Conservation (phyloP, 2,329 filamentous ascomycete genomes). For the Orbilia javanica region DNA sequence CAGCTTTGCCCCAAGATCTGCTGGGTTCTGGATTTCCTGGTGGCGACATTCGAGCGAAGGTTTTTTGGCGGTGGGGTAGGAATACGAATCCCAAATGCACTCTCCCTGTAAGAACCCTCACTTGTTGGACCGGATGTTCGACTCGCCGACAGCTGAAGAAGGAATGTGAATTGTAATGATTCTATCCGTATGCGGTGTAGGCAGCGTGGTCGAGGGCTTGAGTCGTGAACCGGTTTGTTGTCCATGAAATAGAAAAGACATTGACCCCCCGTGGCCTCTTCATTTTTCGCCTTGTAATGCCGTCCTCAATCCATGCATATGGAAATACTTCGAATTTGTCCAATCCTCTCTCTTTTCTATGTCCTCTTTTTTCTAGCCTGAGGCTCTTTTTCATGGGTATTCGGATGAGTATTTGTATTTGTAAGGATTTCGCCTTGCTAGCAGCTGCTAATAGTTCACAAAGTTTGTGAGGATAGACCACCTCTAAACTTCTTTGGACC, state of each 20-base stretch:
- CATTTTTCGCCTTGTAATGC: neutral
- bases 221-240: neutral
- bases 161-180: slow-evolving; percentile 24
- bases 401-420: slow-evolving; percentile 28
- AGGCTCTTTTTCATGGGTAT: neutral
- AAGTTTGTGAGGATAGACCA: neutral
- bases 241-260: too few species aligned
- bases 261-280: neutral
- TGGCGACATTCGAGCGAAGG: slow-evolving; percentile 19
- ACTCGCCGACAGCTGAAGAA: slow-evolving; percentile 43
- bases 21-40: slow-evolving; percentile 31
- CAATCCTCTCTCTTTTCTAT: too few species aligned
- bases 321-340: neutral
- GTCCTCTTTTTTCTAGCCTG: too few species aligned
- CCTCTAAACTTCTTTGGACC: slow-evolving; percentile 7
- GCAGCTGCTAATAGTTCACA: neutral
- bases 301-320: neutral
- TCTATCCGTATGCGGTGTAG: neutral
- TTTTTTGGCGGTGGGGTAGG: slow-evolving; percentile 29
- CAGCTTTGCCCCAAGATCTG: slow-evolving; percentile 31
- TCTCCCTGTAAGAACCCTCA: slow-evolving; percentile 2
- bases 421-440: slow-evolving; percentile 7
- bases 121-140: neutral
- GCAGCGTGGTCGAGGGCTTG: neutral
- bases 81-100: slow-evolving; percentile 26